Evolutionary conservation across 306 rosid species (phyloP).

Genomic region (Trifolium dubium): DNA sequence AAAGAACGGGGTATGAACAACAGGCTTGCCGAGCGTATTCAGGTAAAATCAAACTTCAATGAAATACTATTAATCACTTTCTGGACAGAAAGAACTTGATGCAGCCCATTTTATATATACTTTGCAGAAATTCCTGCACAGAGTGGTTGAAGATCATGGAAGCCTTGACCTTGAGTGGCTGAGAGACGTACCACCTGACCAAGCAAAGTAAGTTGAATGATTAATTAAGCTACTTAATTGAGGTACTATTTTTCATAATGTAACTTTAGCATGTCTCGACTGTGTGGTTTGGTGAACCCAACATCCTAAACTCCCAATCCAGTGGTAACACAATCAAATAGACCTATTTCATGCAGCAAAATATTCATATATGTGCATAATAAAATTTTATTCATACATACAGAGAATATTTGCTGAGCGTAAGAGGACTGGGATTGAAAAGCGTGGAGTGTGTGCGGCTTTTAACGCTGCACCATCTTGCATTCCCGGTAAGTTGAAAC

Average conservation of each 20-base stretch:
- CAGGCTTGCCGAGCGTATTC: conserved; percentile 89
- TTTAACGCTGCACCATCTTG: conserved; percentile 97
- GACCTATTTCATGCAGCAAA: conserved; percentile 24
- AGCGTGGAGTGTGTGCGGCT: conserved; percentile 99
- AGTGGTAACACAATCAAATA: conserved; percentile 24
- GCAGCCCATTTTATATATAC: conserved; percentile 39
- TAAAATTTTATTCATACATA: conserved; percentile 35
- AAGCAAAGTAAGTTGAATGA: conserved; percentile 78
- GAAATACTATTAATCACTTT: conserved; percentile 29
- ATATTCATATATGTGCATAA: conserved; percentile 26
- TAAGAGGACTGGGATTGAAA: conserved; percentile 92
- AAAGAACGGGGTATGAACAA: conserved; percentile 99
- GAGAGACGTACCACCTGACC: conserved; percentile 96
- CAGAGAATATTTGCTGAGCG: conserved; percentile 95
- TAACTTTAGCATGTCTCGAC: conserved; percentile 28
- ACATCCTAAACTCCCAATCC: conserved; percentile 24
- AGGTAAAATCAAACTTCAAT: conserved; percentile 54
- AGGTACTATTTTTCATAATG: conserved; percentile 24
- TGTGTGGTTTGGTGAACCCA: conserved; percentile 28
- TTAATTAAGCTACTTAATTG: conserved; percentile 38
- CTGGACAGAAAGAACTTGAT: conserved; percentile 30
- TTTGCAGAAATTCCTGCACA: conserved; percentile 84
- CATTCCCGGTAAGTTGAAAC: conserved; percentile 87
- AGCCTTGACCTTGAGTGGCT: conserved; percentile 92
- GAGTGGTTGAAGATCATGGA: conserved; percentile 85